Conservation (phyloP, 2,329 filamentous ascomycete species). For the Fusarium zealandicum region DNA sequence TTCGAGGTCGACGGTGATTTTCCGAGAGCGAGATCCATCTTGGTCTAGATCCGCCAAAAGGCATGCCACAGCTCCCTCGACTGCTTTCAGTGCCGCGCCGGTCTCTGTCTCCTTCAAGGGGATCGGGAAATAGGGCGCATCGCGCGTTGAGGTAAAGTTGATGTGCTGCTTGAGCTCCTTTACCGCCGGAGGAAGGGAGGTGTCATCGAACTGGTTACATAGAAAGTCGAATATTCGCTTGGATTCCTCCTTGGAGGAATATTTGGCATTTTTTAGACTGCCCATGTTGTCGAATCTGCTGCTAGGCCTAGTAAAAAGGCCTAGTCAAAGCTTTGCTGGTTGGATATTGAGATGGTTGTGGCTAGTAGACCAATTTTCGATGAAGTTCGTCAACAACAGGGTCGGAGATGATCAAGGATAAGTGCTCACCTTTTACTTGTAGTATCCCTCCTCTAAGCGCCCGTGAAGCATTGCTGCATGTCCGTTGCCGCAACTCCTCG, state of each 20-base stretch:
- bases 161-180: conserved; percentile 37
- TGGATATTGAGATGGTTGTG: no score
- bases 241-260: conserved; percentile 35
- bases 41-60: conserved; percentile 42
- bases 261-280: conserved; percentile 20
- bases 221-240: conserved; percentile 33
- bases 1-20: conserved; percentile 46
- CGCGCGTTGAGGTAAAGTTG: conserved; percentile 45
- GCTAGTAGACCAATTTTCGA: no score
- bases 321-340: no score
- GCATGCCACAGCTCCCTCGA: conserved; percentile 49
- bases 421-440: no score
- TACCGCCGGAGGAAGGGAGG: conserved; percentile 43
- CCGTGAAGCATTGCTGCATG: no score
- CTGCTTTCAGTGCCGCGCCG: conserved; percentile 52
- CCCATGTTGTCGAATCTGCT: conserved; percentile 14
- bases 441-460: no score
- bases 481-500: no score
- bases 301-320: background rate
- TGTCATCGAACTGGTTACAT: conserved; percentile 37
- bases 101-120: conserved; percentile 57
- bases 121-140: conserved; percentile 54
- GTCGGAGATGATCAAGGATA: no score
- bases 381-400: no score
- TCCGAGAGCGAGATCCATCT: conserved; percentile 15